Percentiles rank a stretch among this genome's conserved stretches.
Conservation (phyloP, 2,329 filamentous ascomycete genomes). For the Penicillium olsonii region DNA sequence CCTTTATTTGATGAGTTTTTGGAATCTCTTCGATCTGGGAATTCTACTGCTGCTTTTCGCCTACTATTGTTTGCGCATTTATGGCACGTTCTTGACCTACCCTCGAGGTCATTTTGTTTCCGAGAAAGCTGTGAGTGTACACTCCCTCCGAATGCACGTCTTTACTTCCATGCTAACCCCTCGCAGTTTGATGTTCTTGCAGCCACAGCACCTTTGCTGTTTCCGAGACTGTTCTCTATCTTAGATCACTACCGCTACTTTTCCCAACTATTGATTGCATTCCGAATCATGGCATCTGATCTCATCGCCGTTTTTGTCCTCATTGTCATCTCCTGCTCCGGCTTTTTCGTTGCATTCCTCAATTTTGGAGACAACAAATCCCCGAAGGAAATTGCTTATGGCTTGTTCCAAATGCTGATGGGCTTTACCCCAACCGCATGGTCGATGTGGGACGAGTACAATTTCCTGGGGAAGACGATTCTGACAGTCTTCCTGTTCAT, state of each 20-base stretch:
- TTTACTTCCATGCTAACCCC: background rate
- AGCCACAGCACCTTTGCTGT: constrained; percentile 82
- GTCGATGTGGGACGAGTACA: constrained; percentile 83
- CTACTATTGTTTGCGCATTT: constrained; percentile 87
- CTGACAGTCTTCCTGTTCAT: constrained; percentile 86
- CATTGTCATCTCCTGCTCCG: constrained; percentile 84
- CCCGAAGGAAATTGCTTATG: constrained; percentile 76
- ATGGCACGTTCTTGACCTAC: constrained; percentile 80
- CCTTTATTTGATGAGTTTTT: constrained; percentile 95
- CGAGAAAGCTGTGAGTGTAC: constrained; percentile 61
- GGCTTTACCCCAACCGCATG: constrained; percentile 94
- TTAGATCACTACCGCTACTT: constrained; percentile 96
- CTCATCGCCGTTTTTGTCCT: constrained; percentile 80
- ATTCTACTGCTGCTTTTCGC: constrained; percentile 82
- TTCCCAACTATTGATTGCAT: constrained; percentile 89
- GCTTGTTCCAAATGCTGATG: constrained; percentile 91
- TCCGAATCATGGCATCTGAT: constrained; percentile 90
- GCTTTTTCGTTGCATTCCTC: constrained; percentile 92
- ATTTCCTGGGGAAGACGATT: constrained; percentile 72
- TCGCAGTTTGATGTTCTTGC: constrained; percentile 80
- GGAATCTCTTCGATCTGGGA: constrained; percentile 93
- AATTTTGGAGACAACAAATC: constrained; percentile 72
- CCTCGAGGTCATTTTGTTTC: constrained; percentile 69
- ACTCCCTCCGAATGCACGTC: background rate
- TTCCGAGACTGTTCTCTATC: constrained; percentile 88